Evolutionary conservation across 208 protist species (phyloP).

Genomic region (Entamoeba invadens): DNA sequence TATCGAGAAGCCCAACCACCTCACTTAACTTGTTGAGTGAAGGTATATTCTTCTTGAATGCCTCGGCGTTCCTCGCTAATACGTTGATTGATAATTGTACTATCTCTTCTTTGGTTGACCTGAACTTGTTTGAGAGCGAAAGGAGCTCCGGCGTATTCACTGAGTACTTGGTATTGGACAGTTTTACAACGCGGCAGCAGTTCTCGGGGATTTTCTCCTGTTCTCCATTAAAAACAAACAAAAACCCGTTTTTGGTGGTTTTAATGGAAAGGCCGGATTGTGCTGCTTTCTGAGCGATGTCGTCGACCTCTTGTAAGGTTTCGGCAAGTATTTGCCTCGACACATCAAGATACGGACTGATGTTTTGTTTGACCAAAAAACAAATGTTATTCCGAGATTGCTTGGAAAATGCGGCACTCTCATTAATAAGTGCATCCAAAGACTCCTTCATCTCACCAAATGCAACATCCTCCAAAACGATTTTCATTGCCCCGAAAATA

Average conservation of each 20-base stretch:
- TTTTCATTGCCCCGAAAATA: neutral
- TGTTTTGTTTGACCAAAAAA: constrained; percentile 6
- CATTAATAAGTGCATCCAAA: neutral
- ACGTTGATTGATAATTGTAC: neutral
- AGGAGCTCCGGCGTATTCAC: neutral
- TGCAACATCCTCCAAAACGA: neutral
- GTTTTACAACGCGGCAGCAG: neutral
- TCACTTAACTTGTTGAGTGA: neutral
- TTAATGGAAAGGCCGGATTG: neutral
- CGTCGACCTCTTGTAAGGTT: neutral
- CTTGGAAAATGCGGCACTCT: neutral
- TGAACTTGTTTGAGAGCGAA: neutral
- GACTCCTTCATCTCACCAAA: neutral
- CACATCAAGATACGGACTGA: neutral
- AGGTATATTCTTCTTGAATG: neutral
- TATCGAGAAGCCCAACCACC: neutral
- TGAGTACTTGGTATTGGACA: neutral
- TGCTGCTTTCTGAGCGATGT: neutral
- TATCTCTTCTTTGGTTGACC: neutral
- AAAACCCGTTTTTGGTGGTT: neutral
- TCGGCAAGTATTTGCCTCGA: neutral
- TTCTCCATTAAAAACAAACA: neutral
- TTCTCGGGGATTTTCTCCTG: neutral
- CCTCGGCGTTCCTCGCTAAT: neutral
- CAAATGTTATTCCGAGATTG: neutral